Base-by-base conservation (phyloP, 208 protist species). In the Leishmania major region DNA sequence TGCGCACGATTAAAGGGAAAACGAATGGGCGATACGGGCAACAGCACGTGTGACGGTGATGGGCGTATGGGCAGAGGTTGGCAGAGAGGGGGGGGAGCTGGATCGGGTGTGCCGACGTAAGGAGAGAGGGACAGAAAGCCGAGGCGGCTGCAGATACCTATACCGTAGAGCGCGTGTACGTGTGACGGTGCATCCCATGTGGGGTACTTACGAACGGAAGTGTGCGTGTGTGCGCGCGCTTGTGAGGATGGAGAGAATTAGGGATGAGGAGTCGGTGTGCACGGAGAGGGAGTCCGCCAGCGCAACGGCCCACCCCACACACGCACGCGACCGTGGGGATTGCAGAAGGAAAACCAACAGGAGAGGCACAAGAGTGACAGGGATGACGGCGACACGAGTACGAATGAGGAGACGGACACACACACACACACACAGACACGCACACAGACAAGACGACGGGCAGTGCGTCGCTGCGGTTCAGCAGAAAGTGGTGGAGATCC, bases 101-200 rank as follows among this genome's bases (percentile, higher is more conserved):
- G 59, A 64, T 35, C 59, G 10, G 28, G 28, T 64, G 59, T 64
- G 59, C 35, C 10, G 8, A 64, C 59, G 43, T 25, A 64, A 31
- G 47, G 19, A 75, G 60, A 74, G 80, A 64, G 73, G 75, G 74
- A 31, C n/a, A 75, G 64, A 66, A 57, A 72, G 28, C 13, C 5
- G 57, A 62, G 37, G 1, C 45, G 43, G 37, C 17, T 31, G 59
- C 59, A 31, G 59, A 15, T 64, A 64, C 22, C 59, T 35, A 13
- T 13, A 64, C 59, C 8, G 59, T 64, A 28, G 28, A 25, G 59
- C 28, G 2, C 28, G 59, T 64, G 10, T 31, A 13, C 3, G 59
- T 35, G 59, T n/a, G 2, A 13, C 43, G 43, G 43, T 45, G 43
- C 43, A 10, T 3, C 10, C 43, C 0, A 45, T 45, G 43, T 3